Evolutionary conservation across 129 eudicot genomes (phyloP).

Genomic region (Mikania micrantha): DNA sequence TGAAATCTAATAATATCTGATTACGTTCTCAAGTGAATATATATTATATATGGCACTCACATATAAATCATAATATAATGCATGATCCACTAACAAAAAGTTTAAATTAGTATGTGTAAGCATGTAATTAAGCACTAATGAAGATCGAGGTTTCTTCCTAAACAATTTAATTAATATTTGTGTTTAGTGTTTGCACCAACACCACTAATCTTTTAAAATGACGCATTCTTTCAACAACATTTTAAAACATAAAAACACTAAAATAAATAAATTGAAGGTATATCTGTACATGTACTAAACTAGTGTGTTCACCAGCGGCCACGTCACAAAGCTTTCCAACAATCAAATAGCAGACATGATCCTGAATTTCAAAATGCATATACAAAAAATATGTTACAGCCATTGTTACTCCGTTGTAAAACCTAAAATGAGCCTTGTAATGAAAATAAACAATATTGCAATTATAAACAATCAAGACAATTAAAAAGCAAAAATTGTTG

Average conservation of each 20-base stretch:
- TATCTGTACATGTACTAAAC: neutral
- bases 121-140: neutral
- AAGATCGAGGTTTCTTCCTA: too few relatives aligned
- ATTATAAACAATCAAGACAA: too few relatives aligned
- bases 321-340: neutral
- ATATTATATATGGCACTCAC: neutral
- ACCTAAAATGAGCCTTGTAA: too few relatives aligned
- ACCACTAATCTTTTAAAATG: neutral
- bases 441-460: too few relatives aligned
- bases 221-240: neutral
- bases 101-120: neutral
- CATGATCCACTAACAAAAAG: neutral
- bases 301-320: neutral
- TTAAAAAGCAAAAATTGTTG: too few relatives aligned
- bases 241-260: neutral
- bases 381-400: too few relatives aligned
- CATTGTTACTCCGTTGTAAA: too few relatives aligned
- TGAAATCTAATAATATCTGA: too few relatives aligned
- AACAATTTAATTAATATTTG: neutral
- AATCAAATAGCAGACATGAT: too few relatives aligned
- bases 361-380: too few relatives aligned
- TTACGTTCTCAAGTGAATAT: too few relatives aligned
- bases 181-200: neutral
- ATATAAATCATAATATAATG: neutral
- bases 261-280: too few relatives aligned